Conservation (phyloP, 2,329 filamentous ascomycete genomes). For the Aspergillus costaricaensis region DNA sequence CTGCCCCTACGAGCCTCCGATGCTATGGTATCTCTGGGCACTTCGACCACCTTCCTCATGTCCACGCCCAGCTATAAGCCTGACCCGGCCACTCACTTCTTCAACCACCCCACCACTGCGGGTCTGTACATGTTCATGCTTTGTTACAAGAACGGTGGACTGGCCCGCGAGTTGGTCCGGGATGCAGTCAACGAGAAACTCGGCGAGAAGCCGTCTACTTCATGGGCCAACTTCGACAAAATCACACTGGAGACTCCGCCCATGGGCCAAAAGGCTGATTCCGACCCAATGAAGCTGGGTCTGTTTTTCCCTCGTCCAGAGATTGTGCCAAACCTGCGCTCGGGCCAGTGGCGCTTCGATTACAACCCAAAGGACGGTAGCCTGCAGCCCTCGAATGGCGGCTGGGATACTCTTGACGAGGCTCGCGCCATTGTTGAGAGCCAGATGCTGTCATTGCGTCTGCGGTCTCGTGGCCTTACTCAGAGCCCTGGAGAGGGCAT, state of each 20-base stretch:
- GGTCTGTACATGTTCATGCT: constrained; percentile 99
- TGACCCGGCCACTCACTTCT: constrained; percentile 91
- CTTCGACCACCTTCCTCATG: constrained; percentile 97
- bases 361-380: constrained; percentile 53
- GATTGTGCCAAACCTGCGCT: constrained; percentile 86
- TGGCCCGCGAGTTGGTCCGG: constrained; percentile 86
- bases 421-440: constrained; percentile 87
- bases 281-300: constrained; percentile 73
- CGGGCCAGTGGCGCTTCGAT: constrained; percentile 84
- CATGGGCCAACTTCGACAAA: constrained; percentile 81
- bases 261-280: constrained; percentile 60
- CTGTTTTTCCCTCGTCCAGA: constrained; percentile 96
- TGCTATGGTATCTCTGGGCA: constrained; percentile 92
- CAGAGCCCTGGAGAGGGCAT: constrained; percentile 56
- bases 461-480: constrained; percentile 79
- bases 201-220: constrained; percentile 50
- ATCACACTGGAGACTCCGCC: constrained; percentile 68
- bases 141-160: constrained; percentile 97
- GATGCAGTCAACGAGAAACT: constrained; percentile 68
- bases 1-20: constrained; percentile 84
- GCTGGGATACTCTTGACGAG: constrained; percentile 66
- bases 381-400: constrained; percentile 55
- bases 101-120: constrained; percentile 90
- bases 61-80: constrained; percentile 89
- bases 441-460: constrained; percentile 87